Conservation (phyloP, 2,329 filamentous ascomycete genomes). For the Metarhizium rileyi region DNA sequence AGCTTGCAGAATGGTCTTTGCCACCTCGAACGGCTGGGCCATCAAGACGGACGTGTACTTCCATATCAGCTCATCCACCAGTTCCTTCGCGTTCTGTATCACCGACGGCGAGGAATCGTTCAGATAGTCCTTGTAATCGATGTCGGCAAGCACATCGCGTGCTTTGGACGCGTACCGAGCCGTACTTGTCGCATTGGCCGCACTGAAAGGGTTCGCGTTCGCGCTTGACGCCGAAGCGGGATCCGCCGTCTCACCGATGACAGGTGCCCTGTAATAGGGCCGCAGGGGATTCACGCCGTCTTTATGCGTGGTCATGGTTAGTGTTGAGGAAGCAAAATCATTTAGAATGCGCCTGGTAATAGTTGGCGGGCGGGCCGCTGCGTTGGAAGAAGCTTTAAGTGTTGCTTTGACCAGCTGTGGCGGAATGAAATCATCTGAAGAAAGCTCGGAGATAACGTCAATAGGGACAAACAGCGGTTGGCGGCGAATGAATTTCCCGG, state of each 20-base stretch:
- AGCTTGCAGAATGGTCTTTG: conserved; percentile 85
- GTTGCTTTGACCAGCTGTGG: too few relatives aligned
- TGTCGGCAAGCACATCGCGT: conserved; percentile 76
- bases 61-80: conserved; percentile 80
- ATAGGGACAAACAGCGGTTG: conserved; percentile 3
- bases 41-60: conserved; percentile 85
- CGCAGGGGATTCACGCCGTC: conserved; percentile 53
- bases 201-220: conserved; percentile 37
- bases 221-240: conserved; percentile 28
- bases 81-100: conserved; percentile 62
- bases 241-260: conserved; percentile 39
- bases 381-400: background rate
- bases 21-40: conserved; percentile 93
- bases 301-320: conserved; percentile 34
- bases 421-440: conserved; percentile 9
- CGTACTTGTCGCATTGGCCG: conserved; percentile 31
- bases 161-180: conserved; percentile 43
- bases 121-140: conserved; percentile 86
- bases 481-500: conserved; percentile 26
- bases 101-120: conserved; percentile 66
- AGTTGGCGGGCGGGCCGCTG: background rate
- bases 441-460: conserved; percentile 17
- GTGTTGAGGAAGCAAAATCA: conserved; percentile 15
- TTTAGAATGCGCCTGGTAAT: conserved; percentile 11
- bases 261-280: conserved; percentile 58